Evolutionary conservation across 2,329 filamentous ascomycete species (phyloP), one percentile per base, ranked within the genome.

Genomic region (Paramyrothecium roridum): DNA sequence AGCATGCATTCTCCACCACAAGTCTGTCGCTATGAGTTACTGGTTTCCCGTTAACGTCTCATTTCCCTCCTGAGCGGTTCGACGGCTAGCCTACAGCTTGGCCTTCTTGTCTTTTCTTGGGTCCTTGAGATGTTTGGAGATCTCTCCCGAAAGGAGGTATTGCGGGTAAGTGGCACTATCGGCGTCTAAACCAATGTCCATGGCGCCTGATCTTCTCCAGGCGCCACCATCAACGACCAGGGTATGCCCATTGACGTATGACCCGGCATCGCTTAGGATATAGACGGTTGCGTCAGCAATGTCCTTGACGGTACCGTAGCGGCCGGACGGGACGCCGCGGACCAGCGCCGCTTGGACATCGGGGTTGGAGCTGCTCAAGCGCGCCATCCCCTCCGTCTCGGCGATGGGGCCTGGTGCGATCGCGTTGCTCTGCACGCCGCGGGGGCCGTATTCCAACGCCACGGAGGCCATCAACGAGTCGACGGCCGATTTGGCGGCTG

Each of bases 271-370:
- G 48, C 89, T 90, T 68, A 97, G 95, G 54, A 98, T 71, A 65
- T 87, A 99, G 0, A 98, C 84, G 0, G 93, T 97, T 1, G 93
- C 90, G 72, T 99, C 93, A 0, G 92, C 89, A 65, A 99, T 92
- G 67, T 99, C 93, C 61, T 88, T 89, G 23, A 96, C 85, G 1
- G 83, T 83, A 8, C 93, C 95, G 71, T 86, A 85, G 55, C 93
- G 81, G 1, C 91, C 91, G 2, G 87, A 74, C 0, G 95, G 95
- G 40, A 96, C 81, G 10, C 70, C 66, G 59, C 73, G 76, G 4
- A 64, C 67, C 51, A 72, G 67, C 40, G 70, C 62, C 22, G 68
- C 64, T 50, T 62, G 54, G 52, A 73, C 69, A 8, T 68, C 64
- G 46, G 69, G 62, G 19, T 60, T 64, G 52, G 63, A 69, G 62